These are phyloP conservation scores for Fusarium sp. DNA, from an alignment of 2,329 filamentous ascomycete genomes.

Conservation along the genomic window DNA sequence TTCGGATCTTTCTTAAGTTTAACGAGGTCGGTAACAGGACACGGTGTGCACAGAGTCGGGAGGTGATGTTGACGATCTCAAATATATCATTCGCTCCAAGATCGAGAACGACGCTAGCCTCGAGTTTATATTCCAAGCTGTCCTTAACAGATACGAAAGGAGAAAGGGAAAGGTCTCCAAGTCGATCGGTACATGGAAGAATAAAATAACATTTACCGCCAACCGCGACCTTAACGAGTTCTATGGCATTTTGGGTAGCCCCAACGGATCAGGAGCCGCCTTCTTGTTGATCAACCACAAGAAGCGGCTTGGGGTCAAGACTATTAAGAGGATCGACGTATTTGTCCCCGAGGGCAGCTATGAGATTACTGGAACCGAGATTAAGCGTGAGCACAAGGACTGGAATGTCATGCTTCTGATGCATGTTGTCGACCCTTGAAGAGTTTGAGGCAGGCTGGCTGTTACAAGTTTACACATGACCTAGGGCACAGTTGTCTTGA, in stretches of 20 bases:
- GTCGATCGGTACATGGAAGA: conserved; percentile 2
- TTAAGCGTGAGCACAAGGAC: background rate
- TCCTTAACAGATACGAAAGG: background rate
- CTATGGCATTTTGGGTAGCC: conserved; percentile 8
- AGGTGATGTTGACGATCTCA: background rate
- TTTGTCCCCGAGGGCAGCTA: conserved; percentile 2
- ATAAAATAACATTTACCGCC: background rate
- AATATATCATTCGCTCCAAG: conserved; percentile 9
- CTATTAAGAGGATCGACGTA: conserved; percentile 15
- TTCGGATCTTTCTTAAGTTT: no score
- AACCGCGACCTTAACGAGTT: background rate
- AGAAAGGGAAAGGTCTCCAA: background rate
- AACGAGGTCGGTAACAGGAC: background rate
- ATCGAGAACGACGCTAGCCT: conserved; percentile 1
- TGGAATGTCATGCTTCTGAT: conserved; percentile 10
- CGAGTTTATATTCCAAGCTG: background rate
- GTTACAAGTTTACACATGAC: background rate
- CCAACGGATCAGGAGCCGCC: conserved; percentile 3
- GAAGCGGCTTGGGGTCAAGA: background rate
- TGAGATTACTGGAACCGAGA: background rate
- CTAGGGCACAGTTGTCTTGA: no score
- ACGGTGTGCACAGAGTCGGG: background rate
- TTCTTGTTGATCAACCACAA: conserved; percentile 21
- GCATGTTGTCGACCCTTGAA: background rate
- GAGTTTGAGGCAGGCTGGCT: background rate